These are phyloP conservation scores for Hymenotorrendiella dingleyae DNA, from an alignment of 2,329 filamentous ascomycete species.

Conservation along the genomic window DNA sequence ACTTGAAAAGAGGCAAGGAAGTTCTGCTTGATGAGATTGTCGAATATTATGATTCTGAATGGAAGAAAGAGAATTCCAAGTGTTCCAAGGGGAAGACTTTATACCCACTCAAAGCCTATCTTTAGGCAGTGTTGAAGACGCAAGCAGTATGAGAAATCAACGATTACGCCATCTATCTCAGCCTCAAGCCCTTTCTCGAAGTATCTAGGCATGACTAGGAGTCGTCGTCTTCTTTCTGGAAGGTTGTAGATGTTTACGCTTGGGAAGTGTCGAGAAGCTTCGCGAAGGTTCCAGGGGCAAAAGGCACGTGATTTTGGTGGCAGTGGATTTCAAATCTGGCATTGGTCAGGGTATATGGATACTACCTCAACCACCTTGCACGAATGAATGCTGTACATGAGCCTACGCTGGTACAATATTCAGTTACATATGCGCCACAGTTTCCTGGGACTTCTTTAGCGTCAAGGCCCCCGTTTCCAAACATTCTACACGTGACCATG, in stretches of 20 bases:
- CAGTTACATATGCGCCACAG: too few relatives aligned
- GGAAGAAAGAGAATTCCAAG: constrained; percentile 12
- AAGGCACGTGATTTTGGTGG: too few relatives aligned
- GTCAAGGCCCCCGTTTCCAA: too few relatives aligned
- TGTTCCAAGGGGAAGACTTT: constrained; percentile 7
- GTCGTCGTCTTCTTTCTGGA: constrained; percentile 16
- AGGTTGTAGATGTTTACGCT: not conserved
- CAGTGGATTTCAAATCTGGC: too few relatives aligned
- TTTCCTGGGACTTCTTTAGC: too few relatives aligned
- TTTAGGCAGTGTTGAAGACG: constrained; percentile 12
- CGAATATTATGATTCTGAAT: constrained; percentile 19
- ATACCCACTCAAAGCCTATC: constrained; percentile 16
- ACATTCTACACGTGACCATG: too few relatives aligned
- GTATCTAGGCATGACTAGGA: constrained; percentile 1
- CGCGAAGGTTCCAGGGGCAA: too few relatives aligned
- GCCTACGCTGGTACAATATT: too few relatives aligned
- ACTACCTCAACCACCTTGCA: too few relatives aligned
- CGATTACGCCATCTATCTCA: constrained; percentile 1
- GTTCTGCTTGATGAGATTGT: not conserved
- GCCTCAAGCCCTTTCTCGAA: constrained; percentile 1
- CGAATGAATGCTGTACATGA: too few relatives aligned
- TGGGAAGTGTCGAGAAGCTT: constrained; percentile 9
- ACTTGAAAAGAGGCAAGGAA: not conserved
- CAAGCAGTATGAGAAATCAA: constrained; percentile 19
- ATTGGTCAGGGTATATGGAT: too few relatives aligned